phyloP scores from a whole-genome alignment of 306 rosid species.

The Fragaria ananassa region DNA sequence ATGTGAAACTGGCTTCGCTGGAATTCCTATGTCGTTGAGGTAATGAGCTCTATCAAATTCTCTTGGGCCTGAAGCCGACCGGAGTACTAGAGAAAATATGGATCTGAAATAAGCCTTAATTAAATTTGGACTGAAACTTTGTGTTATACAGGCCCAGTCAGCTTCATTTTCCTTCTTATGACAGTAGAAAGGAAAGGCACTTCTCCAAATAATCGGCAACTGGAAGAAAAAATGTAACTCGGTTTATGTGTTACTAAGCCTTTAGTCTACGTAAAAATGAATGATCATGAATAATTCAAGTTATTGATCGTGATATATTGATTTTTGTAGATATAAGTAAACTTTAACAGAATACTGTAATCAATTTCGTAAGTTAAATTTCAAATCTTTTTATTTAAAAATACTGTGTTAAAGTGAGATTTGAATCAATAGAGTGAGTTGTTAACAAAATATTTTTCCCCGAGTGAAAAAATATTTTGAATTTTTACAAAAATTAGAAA shows the following conservation, averaged over 20 bases:
- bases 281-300: not conserved
- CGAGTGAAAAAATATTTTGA: too few species aligned
- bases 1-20: too few species aligned
- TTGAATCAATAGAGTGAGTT: too few species aligned
- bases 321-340: not conserved
- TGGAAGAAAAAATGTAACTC: not conserved
- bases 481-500: too few species aligned
- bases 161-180: not conserved
- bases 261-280: too few species aligned
- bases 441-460: too few species aligned
- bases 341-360: too few species aligned
- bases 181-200: not conserved
- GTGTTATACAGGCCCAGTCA: not conserved
- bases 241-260: not conserved
- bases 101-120: not conserved
- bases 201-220: not conserved
- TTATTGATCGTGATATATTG: not conserved
- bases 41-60: not conserved
- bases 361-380: too few species aligned
- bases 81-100: not conserved
- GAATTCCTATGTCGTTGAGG: not conserved
- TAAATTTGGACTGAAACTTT: not conserved
- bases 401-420: too few species aligned
- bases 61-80: too few species aligned
- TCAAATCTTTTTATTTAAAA: too few species aligned